phyloP scores from a whole-genome alignment of 768 basidiomycete genomes.

The Inosperma sp. region DNA sequence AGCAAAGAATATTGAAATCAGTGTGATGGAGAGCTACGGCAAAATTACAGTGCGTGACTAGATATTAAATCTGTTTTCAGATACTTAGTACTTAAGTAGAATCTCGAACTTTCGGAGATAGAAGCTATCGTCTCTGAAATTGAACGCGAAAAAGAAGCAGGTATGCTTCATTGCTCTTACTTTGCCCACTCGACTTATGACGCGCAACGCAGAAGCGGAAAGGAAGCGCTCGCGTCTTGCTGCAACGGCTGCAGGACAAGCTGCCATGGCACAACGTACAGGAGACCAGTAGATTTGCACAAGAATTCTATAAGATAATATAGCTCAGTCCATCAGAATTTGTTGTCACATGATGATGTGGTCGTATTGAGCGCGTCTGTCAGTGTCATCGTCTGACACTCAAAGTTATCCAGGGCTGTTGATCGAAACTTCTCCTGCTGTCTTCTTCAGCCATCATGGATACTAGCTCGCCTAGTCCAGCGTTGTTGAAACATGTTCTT shows the following conservation, averaged over 20 bases:
- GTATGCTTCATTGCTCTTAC: slow-evolving; percentile 37
- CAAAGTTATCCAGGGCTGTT: too few relatives aligned
- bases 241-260: slow-evolving; percentile 87
- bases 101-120: slow-evolving; percentile 80
- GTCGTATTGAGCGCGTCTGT: slow-evolving; percentile 16
- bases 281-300: slow-evolving; percentile 29
- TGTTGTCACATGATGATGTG: slow-evolving; percentile 12
- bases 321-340: slow-evolving; percentile 18
- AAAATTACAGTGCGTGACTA: slow-evolving; percentile 70
- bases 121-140: slow-evolving; percentile 90
- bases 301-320: slow-evolving; percentile 10
- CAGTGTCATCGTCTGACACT: too few relatives aligned
- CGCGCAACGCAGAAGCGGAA: slow-evolving; percentile 71
- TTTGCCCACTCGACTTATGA: not conserved
- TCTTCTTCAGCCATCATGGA: slow-evolving; percentile 17
- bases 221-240: slow-evolving; percentile 87
- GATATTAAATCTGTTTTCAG: not conserved
- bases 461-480: slow-evolving; percentile 26
- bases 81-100: slow-evolving; percentile 42
- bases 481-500: slow-evolving; percentile 72
- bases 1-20: slow-evolving; percentile 99
- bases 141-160: slow-evolving; percentile 95
- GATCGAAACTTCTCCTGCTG: too few relatives aligned
- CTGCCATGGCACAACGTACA: slow-evolving; percentile 72
- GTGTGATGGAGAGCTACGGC: slow-evolving; percentile 93